Base-by-base conservation (phyloP, 352 stramenopile genomes). In the Pythium sukuiense region DNA sequence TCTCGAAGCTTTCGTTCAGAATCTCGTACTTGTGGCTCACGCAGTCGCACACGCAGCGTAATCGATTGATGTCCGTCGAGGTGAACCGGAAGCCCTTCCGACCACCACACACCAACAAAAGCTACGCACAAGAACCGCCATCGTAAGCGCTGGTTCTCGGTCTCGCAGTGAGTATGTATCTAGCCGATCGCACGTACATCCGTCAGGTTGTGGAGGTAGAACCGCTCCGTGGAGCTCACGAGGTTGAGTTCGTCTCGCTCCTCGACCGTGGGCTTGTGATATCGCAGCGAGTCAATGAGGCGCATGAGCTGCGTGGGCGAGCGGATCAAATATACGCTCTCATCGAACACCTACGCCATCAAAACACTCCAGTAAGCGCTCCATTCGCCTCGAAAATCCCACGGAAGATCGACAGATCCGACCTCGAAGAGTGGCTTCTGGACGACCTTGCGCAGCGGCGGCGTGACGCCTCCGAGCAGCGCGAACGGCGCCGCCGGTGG, bases 11-110 rank as follows among this genome's bases (percentile, higher is more conserved):
- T 6, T 72, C 52, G 57, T 95, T 75, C 26, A 93, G 59, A 0
- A 63, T 59, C 29, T 85, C 71, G 67, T 89, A 95, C 35, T 79
- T 71, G 1, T 62, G 35, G n/a, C 72, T 70, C 43, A 93, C 66
- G 24, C 78, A 63, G 53, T 88, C 77, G 2, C 82, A 79, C 50
- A 85, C 76, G 24, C 70, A 43, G 11, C 73, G 74, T 16, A 95
- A 55, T n/a, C 69, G 59, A 24, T 83, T 82, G 46, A 95, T 92
- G 59, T 95, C 79, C 24, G 70, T 59, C 27, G 83, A 92, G 41
- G 76, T 86, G 66, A 93, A 95, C 20, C 87, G 83, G 24, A 89
- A 90, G 33, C 87, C 87, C 66, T 92, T 92, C 6, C 84, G 74
- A 32, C 83, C 87, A 0, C 86, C 83, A 66, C 82, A 93, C 35